A percentile compares a stretch with the other conserved stretches of the same genome.
These are phyloP conservation scores for Pseudogymnoascus sp. DNA, from an alignment of 2,329 filamentous ascomycete genomes.

Conservation along the genomic window DNA sequence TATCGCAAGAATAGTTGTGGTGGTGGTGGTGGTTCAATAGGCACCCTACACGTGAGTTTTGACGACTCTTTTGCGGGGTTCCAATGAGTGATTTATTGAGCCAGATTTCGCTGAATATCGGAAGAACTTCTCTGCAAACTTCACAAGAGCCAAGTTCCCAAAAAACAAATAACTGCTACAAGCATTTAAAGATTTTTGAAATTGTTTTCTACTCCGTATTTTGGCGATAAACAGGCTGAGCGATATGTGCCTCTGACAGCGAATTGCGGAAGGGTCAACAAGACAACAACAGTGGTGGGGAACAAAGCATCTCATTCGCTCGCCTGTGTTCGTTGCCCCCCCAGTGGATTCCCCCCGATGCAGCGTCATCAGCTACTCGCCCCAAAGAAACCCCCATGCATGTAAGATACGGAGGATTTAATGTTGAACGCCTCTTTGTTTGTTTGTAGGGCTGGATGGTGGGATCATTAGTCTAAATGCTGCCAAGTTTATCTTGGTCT, in stretches of 20 bases:
- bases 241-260: background rate
- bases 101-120: background rate
- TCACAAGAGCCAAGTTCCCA: background rate
- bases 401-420: slow-evolving; percentile 2
- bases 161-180: background rate
- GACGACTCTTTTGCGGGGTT: background rate
- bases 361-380: background rate
- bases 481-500: background rate
- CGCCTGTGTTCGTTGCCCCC: background rate
- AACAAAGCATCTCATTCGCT: slow-evolving; percentile 3
- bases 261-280: slow-evolving; percentile 7
- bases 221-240: background rate
- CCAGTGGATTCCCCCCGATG: slow-evolving; percentile 1
- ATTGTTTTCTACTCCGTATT: background rate
- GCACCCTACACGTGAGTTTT: slow-evolving; percentile 6
- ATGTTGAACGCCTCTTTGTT: background rate
- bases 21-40: background rate
- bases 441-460: background rate
- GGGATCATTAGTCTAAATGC: background rate
- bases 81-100: background rate
- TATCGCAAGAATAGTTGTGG: background rate
- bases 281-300: slow-evolving; percentile 8
- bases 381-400: background rate
- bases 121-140: background rate
- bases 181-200: background rate